Percentiles rank a stretch among this genome's conserved stretches.
Conservation (phyloP, 2,329 filamentous ascomycete species). For the Xylaria sp. region DNA sequence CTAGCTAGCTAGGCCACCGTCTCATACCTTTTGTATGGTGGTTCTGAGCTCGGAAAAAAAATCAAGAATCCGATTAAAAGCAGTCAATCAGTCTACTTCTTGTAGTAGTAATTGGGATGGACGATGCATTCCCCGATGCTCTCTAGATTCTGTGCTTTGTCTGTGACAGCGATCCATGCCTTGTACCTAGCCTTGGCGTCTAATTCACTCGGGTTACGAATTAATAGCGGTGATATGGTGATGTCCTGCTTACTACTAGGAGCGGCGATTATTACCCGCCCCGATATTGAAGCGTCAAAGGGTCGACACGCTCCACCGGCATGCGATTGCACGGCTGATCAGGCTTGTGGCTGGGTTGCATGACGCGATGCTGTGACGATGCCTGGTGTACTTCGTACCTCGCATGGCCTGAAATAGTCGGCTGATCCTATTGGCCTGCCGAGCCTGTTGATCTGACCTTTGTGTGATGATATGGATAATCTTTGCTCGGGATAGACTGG, state of each 20-base stretch:
- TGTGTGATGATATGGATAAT: not conserved
- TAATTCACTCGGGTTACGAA: not conserved
- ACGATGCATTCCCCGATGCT: not conserved
- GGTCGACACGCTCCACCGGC: not conserved
- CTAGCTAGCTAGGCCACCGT: constrained; percentile 11
- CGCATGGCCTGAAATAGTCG: not conserved
- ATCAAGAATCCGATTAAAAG: constrained; percentile 6
- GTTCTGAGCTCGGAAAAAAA: constrained; percentile 1
- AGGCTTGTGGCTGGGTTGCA: not conserved
- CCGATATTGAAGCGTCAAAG: not conserved
- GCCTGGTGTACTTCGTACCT: not conserved
- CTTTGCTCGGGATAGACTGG: not conserved
- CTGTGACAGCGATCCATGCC: not conserved
- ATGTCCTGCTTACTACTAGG: not conserved
- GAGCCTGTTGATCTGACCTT: not conserved
- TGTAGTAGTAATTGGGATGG: not conserved
- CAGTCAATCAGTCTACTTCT: not conserved
- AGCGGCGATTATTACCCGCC: not conserved
- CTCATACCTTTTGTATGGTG: constrained; percentile 1
- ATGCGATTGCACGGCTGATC: not conserved
- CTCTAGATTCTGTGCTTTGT: not conserved
- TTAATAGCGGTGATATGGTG: not conserved
- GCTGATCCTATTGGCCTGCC: not conserved
- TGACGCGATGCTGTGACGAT: not conserved
- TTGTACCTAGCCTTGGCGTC: not conserved